These are phyloP conservation scores for Phytophthora pistaciae DNA, from an alignment of 352 stramenopile genomes.

Conservation along the genomic window DNA sequence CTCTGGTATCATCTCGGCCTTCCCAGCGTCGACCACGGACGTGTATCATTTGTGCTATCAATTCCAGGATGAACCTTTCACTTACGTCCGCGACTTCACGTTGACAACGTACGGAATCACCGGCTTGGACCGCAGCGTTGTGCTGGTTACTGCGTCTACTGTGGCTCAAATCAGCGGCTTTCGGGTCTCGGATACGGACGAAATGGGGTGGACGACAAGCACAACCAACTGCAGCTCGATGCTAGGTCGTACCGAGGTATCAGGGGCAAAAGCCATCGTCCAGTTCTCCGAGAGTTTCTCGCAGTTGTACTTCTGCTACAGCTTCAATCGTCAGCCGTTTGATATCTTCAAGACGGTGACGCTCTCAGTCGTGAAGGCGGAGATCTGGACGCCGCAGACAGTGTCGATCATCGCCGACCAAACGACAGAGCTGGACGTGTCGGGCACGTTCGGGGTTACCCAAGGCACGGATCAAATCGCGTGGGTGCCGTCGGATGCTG, in stretches of 20 bases:
- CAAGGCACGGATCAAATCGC: slow-evolving; percentile 64
- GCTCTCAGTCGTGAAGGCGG: slow-evolving; percentile 46
- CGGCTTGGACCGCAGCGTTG: slow-evolving; percentile 47
- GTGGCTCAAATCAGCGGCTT: slow-evolving; percentile 58
- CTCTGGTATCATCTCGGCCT: slow-evolving; percentile 44
- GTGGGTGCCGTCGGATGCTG: slow-evolving; percentile 62
- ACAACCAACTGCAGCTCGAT: slow-evolving; percentile 45
- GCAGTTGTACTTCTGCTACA: slow-evolving; percentile 67
- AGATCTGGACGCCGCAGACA: slow-evolving; percentile 61
- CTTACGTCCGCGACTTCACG: slow-evolving; percentile 51
- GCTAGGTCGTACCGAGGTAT: slow-evolving; percentile 42
- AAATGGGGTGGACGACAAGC: slow-evolving; percentile 61
- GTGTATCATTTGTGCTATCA: slow-evolving; percentile 76
- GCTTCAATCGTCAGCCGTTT: slow-evolving; percentile 70
- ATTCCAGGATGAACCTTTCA: slow-evolving; percentile 75
- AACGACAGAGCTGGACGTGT: slow-evolving; percentile 39
- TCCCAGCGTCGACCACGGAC: slow-evolving; percentile 48
- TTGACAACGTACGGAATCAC: slow-evolving; percentile 59
- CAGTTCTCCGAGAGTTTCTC: slow-evolving; percentile 45
- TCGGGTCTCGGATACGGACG: slow-evolving; percentile 55
- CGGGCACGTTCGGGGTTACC: slow-evolving; percentile 70
- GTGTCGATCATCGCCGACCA: slow-evolving; percentile 68
- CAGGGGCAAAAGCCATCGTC: slow-evolving; percentile 37
- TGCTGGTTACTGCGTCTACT: slow-evolving; percentile 57
- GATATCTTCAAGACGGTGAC: slow-evolving; percentile 47